These are phyloP conservation scores for Starmerella davenportii DNA, from an alignment of 805 yeast species.

Conservation along the genomic window DNA sequence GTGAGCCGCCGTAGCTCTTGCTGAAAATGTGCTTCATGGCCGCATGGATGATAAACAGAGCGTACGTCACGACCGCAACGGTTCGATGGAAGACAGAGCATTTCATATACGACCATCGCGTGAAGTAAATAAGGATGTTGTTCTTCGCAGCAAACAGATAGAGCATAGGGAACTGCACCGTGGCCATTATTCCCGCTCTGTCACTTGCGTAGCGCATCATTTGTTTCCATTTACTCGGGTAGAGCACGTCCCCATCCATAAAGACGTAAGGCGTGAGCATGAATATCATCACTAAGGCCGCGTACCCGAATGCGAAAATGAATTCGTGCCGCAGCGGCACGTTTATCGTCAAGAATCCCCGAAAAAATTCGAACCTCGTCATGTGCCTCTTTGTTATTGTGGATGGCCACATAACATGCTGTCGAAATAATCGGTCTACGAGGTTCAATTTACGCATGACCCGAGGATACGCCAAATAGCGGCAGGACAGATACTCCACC, in stretches of 20 bases:
- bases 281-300: constrained; percentile 22
- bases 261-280: constrained; percentile 20
- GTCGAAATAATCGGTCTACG: constrained; percentile 15
- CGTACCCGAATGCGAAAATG: constrained; percentile 27
- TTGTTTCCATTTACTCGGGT: constrained; percentile 22
- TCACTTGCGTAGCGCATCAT: constrained; percentile 32
- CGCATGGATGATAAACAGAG: constrained; percentile 32
- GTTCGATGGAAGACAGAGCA: constrained; percentile 44
- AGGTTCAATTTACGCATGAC: constrained; percentile 12
- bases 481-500: background rate
- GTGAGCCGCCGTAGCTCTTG: constrained; percentile 22
- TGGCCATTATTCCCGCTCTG: constrained; percentile 35
- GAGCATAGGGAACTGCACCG: constrained; percentile 34
- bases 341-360: constrained; percentile 16
- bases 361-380: constrained; percentile 13
- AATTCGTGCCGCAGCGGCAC: constrained; percentile 39
- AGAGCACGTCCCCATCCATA: constrained; percentile 24
- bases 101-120: constrained; percentile 40
- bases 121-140: constrained; percentile 39
- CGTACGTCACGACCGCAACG: constrained; percentile 30
- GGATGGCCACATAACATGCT: constrained; percentile 25
- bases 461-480: constrained; percentile 15
- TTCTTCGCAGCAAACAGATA: constrained; percentile 46
- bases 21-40: constrained; percentile 32
- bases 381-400: constrained; percentile 22